A percentile compares a stretch with the other conserved stretches of the same genome.
phyloP scores from a whole-genome alignment of 768 basidiomycete species.

The Trametes villosa region DNA sequence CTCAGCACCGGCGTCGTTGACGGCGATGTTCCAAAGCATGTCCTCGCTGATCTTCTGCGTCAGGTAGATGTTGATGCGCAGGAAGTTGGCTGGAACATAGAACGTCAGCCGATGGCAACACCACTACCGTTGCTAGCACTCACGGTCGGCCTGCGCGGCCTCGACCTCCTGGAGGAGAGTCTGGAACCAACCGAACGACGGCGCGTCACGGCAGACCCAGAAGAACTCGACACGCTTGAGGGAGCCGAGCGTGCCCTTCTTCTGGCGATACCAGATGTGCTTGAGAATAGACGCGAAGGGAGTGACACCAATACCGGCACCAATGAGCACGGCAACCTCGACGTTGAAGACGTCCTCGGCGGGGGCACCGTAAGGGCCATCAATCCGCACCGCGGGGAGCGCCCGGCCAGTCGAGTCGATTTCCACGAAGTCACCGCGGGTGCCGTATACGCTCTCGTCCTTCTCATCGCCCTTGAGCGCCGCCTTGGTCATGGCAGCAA shows the following conservation, averaged over 20 bases:
- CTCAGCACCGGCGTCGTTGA: constrained; percentile 84
- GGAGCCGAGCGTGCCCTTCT: constrained; percentile 72
- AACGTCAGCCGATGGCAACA: neutral
- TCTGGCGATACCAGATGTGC: constrained; percentile 94
- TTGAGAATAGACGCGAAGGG: constrained; percentile 95
- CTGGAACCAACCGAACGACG: constrained; percentile 99
- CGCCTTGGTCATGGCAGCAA: constrained; percentile 76
- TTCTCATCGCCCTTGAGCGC: constrained; percentile 81
- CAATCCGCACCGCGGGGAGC: constrained; percentile 76
- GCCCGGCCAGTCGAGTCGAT: constrained; percentile 58
- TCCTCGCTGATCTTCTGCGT: constrained; percentile 85
- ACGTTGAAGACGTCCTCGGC: constrained; percentile 88
- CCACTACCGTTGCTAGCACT: constrained; percentile 38
- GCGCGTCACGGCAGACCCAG: constrained; percentile 92
- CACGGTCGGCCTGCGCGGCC: constrained; percentile 86
- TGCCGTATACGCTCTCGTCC: constrained; percentile 47
- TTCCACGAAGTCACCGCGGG: constrained; percentile 83
- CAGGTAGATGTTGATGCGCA: constrained; percentile 89
- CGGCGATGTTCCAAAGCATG: constrained; percentile 90
- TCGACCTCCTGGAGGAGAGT: constrained; percentile 86
- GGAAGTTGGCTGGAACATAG: constrained; percentile 71
- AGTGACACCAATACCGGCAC: constrained; percentile 94
- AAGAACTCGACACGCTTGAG: constrained; percentile 92
- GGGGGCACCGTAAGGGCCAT: constrained; percentile 93
- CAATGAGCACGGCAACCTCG: constrained; percentile 89